phyloP scores from a whole-genome alignment of 1,284 basidiomycete genomes.

The Cystobasidium sp. region DNA sequence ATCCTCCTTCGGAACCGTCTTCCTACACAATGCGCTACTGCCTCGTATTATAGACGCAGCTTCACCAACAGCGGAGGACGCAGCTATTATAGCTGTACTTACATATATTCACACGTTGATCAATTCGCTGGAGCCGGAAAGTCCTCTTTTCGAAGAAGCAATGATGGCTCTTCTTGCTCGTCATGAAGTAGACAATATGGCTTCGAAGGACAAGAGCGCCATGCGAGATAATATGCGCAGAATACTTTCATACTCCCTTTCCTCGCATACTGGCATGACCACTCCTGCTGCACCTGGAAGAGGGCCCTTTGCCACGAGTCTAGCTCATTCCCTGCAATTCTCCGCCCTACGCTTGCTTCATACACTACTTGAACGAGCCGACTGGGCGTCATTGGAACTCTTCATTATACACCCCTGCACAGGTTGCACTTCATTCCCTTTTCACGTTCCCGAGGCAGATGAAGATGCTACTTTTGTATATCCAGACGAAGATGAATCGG shows the following conservation, averaged over 20 bases:
- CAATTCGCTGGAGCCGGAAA: constrained; percentile 71
- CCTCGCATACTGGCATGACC: not conserved
- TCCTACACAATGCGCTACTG: constrained; percentile 75
- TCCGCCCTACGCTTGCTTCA: constrained; percentile 74
- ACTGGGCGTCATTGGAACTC: constrained; percentile 68
- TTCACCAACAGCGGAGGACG: constrained; percentile 12
- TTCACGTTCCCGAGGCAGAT: constrained; percentile 55
- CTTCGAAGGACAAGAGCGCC: not conserved
- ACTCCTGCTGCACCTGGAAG: not conserved
- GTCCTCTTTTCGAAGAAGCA: constrained; percentile 67
- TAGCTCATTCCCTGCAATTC: not conserved
- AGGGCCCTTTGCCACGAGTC: not conserved
- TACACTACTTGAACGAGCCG: constrained; percentile 72
- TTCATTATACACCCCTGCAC: constrained; percentile 71
- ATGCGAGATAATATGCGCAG: constrained; percentile 3
- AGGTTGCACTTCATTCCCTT: constrained; percentile 73
- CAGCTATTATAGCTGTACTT: constrained; percentile 76
- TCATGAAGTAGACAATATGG: not conserved
- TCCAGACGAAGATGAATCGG: constrained; percentile 56
- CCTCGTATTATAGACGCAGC: constrained; percentile 75
- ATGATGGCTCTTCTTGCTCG: constrained; percentile 67
- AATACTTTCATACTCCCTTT: not conserved
- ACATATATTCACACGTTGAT: constrained; percentile 90
- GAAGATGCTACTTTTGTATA: constrained; percentile 63
- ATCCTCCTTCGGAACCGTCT: constrained; percentile 38